A percentile compares a stretch with the other conserved stretches of the same genome.
Conservation (phyloP, 768 basidiomycete genomes). For the Pleurotus tuoliensis region DNA sequence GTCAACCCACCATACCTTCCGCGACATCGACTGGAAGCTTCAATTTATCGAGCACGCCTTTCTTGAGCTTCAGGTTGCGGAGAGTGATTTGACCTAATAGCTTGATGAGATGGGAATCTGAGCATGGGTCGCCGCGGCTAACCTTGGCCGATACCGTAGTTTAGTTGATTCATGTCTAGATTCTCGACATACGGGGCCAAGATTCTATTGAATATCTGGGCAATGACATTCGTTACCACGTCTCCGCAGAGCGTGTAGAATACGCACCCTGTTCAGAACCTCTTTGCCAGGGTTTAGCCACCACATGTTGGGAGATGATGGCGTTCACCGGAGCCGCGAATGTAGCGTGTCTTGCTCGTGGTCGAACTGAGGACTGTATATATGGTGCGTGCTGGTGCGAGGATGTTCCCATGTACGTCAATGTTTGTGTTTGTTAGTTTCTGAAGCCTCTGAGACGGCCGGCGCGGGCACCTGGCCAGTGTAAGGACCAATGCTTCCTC, state of each 20-base stretch:
- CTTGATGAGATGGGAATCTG: no score
- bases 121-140: constrained; percentile 10
- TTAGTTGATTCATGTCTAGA: constrained; percentile 90
- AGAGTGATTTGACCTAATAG: constrained; percentile 69
- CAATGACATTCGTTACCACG: not conserved
- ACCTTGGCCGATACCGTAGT: constrained; percentile 90
- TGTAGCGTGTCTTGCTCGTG: no score
- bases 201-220: constrained; percentile 80
- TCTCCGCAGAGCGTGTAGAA: not conserved
- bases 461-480: not conserved
- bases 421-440: not conserved
- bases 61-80: constrained; percentile 82
- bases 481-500: not conserved
- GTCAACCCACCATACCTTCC: constrained; percentile 56
- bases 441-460: not conserved
- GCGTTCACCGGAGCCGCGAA: not conserved
- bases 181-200: constrained; percentile 96
- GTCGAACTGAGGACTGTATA: no score
- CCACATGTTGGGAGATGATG: constrained; percentile 51
- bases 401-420: not conserved
- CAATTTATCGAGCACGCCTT: constrained; percentile 92
- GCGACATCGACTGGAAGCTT: constrained; percentile 91
- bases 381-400: not conserved
- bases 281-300: constrained; percentile 87
- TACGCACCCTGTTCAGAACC: constrained; percentile 70